Evolutionary conservation across 352 stramenopile genomes (phyloP).

Genomic region (Pythium insidiosum): DNA sequence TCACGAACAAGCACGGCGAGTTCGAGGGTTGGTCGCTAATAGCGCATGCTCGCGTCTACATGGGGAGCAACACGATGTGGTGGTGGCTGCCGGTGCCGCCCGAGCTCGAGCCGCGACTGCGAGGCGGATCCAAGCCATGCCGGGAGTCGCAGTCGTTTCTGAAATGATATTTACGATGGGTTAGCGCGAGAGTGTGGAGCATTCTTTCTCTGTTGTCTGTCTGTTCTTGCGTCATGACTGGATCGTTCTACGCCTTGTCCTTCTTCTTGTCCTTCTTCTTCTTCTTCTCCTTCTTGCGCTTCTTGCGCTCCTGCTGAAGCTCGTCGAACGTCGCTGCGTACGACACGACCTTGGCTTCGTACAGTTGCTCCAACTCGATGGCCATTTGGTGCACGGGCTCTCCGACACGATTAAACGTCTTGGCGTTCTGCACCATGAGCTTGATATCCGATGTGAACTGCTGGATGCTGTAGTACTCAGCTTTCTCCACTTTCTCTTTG

Average conservation of each 20-base stretch:
- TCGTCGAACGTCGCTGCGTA: constrained; percentile 76
- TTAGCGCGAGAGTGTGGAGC: background rate
- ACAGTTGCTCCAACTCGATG: constrained; percentile 70
- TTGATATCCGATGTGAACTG: constrained; percentile 74
- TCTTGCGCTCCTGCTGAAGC: constrained; percentile 73
- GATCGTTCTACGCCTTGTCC: too few relatives aligned
- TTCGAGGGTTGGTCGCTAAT: constrained; percentile 29
- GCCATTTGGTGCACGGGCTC: constrained; percentile 82
- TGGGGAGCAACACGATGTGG: constrained; percentile 36
- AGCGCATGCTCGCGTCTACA: constrained; percentile 58
- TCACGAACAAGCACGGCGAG: constrained; percentile 42
- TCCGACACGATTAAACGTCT: constrained; percentile 78
- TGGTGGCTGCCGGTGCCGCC: constrained; percentile 58
- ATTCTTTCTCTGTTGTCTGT: constrained; percentile 23
- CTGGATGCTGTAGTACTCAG: constrained; percentile 69
- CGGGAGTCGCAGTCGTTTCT: constrained; percentile 35
- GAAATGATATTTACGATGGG: constrained; percentile 15
- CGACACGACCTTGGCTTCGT: constrained; percentile 48
- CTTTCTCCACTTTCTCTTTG: constrained; percentile 74
- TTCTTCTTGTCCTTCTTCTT: constrained; percentile 89
- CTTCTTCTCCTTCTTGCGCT: constrained; percentile 87
- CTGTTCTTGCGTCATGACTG: too few relatives aligned
- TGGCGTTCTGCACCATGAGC: constrained; percentile 75
- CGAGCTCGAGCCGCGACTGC: constrained; percentile 7
- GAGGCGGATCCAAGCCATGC: too few relatives aligned